A percentile compares a stretch with the other conserved stretches of the same genome.
phyloP scores from a whole-genome alignment of 768 basidiomycete species.

The Hydnomerulius pinastri region DNA sequence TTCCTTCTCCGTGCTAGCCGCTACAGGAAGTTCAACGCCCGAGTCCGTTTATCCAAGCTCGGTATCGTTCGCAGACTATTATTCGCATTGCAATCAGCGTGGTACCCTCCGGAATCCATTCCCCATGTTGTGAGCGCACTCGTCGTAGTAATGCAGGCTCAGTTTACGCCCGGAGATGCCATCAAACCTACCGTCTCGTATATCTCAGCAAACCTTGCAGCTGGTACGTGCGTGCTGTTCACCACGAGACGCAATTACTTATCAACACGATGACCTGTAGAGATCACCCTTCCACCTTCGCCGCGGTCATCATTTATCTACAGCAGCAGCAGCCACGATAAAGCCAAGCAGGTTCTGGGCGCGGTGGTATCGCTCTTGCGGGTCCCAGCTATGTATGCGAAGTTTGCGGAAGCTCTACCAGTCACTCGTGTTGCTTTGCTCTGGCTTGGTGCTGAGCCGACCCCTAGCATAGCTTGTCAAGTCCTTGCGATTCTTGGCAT shows the following conservation, averaged over 20 bases:
- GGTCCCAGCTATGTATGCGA: slow-evolving; percentile 57
- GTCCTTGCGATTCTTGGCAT: slow-evolving; percentile 61
- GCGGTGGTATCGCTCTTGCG: slow-evolving; percentile 64
- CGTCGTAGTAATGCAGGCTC: slow-evolving; percentile 57
- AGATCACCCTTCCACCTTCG: slow-evolving; percentile 8
- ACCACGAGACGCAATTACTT: neutral
- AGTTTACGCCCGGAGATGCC: slow-evolving; percentile 70
- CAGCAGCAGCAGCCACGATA: slow-evolving; percentile 42
- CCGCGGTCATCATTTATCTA: slow-evolving; percentile 12
- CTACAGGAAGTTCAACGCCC: slow-evolving; percentile 75
- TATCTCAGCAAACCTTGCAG: slow-evolving; percentile 76
- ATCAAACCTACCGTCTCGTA: slow-evolving; percentile 89
- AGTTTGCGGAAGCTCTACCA: slow-evolving; percentile 74
- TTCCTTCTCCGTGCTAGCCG: slow-evolving; percentile 73
- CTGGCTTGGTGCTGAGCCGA: slow-evolving; percentile 76
- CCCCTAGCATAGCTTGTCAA: slow-evolving; percentile 55
- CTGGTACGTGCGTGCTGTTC: slow-evolving; percentile 44
- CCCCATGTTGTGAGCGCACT: slow-evolving; percentile 60
- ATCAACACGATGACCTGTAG: neutral
- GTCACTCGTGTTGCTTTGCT: slow-evolving; percentile 77
- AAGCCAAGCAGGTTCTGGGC: slow-evolving; percentile 68
- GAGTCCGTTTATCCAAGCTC: slow-evolving; percentile 71
- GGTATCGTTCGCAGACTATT: slow-evolving; percentile 72
- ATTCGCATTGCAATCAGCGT: slow-evolving; percentile 79
- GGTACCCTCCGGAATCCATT: slow-evolving; percentile 59